phyloP scores from a whole-genome alignment of 768 basidiomycete species.

The Krasilnikovozyma curviuscula region DNA sequence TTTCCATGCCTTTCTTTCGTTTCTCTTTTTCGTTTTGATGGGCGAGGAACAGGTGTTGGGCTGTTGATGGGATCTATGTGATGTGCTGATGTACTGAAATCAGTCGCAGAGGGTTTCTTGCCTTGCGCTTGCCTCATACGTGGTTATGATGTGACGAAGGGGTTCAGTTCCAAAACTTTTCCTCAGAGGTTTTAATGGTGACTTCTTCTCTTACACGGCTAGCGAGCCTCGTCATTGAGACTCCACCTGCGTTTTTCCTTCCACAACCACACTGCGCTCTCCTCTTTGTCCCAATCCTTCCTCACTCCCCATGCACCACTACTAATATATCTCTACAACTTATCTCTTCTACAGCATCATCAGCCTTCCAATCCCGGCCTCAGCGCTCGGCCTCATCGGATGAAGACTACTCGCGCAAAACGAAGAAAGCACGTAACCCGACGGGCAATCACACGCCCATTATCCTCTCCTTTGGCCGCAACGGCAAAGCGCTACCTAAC shows the following conservation, averaged over 20 bases:
- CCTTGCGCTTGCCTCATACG: too few species aligned
- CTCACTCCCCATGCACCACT: background rate
- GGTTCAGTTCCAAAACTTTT: too few species aligned
- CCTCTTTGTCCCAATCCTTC: too few species aligned
- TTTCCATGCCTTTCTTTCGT: background rate
- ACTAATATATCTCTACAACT: background rate
- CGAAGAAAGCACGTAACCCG: constrained; percentile 13
- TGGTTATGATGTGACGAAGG: too few species aligned
- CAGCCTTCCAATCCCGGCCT: constrained; percentile 16
- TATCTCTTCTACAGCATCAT: constrained; percentile 9
- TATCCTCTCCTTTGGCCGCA: constrained; percentile 10
- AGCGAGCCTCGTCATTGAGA: background rate
- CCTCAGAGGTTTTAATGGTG: too few species aligned
- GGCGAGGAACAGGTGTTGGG: too few species aligned
- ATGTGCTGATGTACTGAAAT: too few species aligned
- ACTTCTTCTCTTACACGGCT: too few species aligned
- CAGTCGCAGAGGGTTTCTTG: too few species aligned
- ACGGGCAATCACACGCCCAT: constrained; percentile 15
- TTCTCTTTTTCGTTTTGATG: background rate
- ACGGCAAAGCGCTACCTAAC: constrained; percentile 14
- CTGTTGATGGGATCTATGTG: too few species aligned
- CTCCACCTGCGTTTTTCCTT: background rate
- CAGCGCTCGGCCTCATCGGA: constrained; percentile 17
- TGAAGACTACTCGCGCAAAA: constrained; percentile 22
- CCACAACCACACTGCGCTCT: background rate